These are phyloP conservation scores for Delonix regia DNA, from an alignment of 306 rosid species.

Conservation along the genomic window DNA sequence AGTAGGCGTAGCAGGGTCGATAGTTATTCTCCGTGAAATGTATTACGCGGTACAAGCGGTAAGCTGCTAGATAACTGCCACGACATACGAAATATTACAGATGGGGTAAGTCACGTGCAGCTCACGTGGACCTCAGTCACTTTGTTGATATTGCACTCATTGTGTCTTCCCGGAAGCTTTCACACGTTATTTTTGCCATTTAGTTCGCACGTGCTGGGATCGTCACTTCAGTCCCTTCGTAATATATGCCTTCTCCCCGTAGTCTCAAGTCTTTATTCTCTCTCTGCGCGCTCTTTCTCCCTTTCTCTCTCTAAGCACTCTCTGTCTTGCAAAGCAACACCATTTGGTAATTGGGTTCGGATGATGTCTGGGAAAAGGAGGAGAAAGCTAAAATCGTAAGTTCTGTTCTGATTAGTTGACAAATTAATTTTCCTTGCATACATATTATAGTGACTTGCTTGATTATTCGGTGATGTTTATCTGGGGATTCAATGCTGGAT, in stretches of 20 bases:
- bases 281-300: background rate
- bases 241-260: constrained; percentile 17
- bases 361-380: constrained; percentile 65
- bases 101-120: background rate
- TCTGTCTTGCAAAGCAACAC: constrained; percentile 1
- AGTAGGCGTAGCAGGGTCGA: background rate
- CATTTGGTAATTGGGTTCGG: constrained; percentile 15
- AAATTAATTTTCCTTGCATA: background rate
- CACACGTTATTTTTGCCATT: constrained; percentile 38
- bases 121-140: background rate
- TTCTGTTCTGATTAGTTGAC: constrained; percentile 1
- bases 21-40: background rate
- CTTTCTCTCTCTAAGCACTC: constrained; percentile 16
- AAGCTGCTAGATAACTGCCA: background rate
- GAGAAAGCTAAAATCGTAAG: constrained; percentile 71
- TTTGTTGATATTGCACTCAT: background rate
- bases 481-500: constrained; percentile 38
- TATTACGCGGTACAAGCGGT: background rate
- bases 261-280: background rate
- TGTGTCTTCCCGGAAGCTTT: background rate
- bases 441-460: background rate
- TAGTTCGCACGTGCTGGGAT: constrained; percentile 40
- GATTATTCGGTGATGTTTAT: background rate
- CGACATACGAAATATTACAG: background rate
- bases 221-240: constrained; percentile 23